Conservation (phyloP, 2,329 filamentous ascomycete genomes). For the Aspergillus ustus region DNA sequence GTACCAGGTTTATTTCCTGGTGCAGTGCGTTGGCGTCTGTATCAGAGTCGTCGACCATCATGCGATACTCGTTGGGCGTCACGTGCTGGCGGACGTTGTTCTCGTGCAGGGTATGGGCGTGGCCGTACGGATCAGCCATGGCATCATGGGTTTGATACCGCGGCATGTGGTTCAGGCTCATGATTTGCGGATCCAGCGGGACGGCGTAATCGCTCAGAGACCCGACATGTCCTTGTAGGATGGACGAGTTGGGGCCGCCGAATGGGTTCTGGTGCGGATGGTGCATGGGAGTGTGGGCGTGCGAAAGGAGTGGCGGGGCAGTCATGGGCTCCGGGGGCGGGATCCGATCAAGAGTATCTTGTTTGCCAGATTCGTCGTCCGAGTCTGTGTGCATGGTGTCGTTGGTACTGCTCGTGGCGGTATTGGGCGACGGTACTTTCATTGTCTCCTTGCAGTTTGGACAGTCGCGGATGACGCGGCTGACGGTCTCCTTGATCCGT, state of each 20-base stretch:
- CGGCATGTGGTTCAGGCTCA: slow-evolving; percentile 54
- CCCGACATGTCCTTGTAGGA: slow-evolving; percentile 42
- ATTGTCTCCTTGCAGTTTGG: slow-evolving; percentile 81
- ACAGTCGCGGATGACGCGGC: slow-evolving; percentile 91
- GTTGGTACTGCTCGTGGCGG: slow-evolving; percentile 22
- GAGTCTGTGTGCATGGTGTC: slow-evolving; percentile 17
- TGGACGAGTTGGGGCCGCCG: slow-evolving; percentile 34
- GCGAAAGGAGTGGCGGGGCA: slow-evolving; percentile 28
- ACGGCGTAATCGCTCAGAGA: slow-evolving; percentile 53
- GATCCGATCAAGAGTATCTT: slow-evolving; percentile 8
- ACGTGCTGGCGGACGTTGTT: slow-evolving; percentile 42
- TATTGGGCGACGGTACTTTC: slow-evolving; percentile 56
- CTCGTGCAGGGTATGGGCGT: slow-evolving; percentile 37
- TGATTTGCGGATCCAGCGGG: slow-evolving; percentile 66
- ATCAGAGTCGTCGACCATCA: slow-evolving; percentile 49
- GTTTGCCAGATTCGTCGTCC: slow-evolving; percentile 1
- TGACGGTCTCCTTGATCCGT: slow-evolving; percentile 96
- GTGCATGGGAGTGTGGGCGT: slow-evolving; percentile 28
- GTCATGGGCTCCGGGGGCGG: slow-evolving; percentile 17
- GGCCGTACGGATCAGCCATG: slow-evolving; percentile 41
- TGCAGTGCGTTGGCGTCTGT: slow-evolving; percentile 38
- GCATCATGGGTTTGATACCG: slow-evolving; percentile 45
- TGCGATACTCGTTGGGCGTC: slow-evolving; percentile 45
- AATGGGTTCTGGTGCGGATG: slow-evolving; percentile 39
- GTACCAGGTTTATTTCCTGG: slow-evolving; percentile 45